Conservation (phyloP, 345 rosid genomes). For the Viola odorata region DNA sequence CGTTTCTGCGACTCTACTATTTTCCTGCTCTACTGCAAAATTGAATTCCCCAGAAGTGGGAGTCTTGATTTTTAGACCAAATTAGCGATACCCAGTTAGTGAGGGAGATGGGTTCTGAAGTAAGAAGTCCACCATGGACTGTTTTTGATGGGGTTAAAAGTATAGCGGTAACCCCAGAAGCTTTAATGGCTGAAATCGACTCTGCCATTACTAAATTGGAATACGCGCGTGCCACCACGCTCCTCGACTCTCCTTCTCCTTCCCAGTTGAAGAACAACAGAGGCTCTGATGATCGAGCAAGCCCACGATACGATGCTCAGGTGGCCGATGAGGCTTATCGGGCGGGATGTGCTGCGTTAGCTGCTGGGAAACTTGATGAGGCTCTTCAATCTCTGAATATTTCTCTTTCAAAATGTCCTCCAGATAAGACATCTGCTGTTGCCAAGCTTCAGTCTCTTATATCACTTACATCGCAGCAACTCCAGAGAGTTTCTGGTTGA, state of each 20-base stretch:
- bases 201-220: conserved; percentile 48
- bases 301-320: conserved; percentile 35
- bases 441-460: conserved; percentile 58
- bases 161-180: conserved; percentile 45
- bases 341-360: conserved; percentile 61
- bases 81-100: too few relatives aligned
- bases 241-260: conserved; percentile 38
- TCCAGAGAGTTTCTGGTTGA: conserved; percentile 17
- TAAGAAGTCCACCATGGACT: conserved; percentile 30
- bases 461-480: conserved; percentile 35
- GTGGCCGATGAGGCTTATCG: conserved; percentile 59
- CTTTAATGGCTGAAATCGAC: conserved; percentile 62
- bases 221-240: conserved; percentile 36
- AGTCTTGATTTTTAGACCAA: too few relatives aligned
- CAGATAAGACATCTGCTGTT: conserved; percentile 48
- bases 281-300: conserved; percentile 9
- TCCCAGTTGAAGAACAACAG: conserved; percentile 15
- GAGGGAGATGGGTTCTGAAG: conserved; percentile 39
- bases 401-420: conserved; percentile 43
- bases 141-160: conserved; percentile 45
- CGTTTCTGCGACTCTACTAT: too few relatives aligned
- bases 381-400: conserved; percentile 53
- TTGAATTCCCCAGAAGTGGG: too few relatives aligned
- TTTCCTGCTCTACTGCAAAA: too few relatives aligned
- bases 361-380: conserved; percentile 63